Base-by-base conservation (phyloP, 148 eudicot genomes). In the Suaeda aralocaspica region DNA sequence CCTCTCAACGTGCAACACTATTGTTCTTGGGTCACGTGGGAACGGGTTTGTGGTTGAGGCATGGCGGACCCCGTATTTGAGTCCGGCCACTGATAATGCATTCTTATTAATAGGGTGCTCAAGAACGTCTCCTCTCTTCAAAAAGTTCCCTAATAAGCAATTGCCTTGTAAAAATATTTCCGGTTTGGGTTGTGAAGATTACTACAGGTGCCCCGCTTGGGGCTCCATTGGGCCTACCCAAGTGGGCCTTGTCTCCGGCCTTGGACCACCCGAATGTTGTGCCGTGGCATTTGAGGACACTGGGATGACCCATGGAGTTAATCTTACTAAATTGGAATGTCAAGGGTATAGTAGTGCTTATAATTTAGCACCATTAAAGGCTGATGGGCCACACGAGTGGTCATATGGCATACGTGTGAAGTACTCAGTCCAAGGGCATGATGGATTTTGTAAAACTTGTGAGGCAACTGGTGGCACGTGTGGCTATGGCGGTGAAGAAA, bases 401-500 rank as follows among this genome's bases (percentile, higher is more conserved):
- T 82, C 90, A 29, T 94, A 87, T 64, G 99, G 98, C 57, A 93
- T 93, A 46, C 84, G 96, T 64, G 98, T 93, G 61, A 87, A 79
- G 87, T 93, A 88, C 71, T 83, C 92, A 5, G 74, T 91, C 12
- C 79, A 85, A 31, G 95, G 88, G 33, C 84, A 83, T 28, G 88
- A 80, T 29, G 72, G 70, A 31, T 89, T 84, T 58, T 94, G 97
- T 70, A 71, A 81, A 33, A 83, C 96, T 50, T 94, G 99, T 13
- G 92, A 91, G 64, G 92, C 97, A 2, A 94, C 99, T 0, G 88
- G 96, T 39, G 98, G 98, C 67, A 81, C 87, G 41, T 93, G 98
- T 62, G 97, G 98, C 9, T 88, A 74, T 44, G 85, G 82, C 18
- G 62, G 81, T 63, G 84, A 77, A 76, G 85, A 75, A 0, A 69